These are phyloP conservation scores for Blastosporella zonata DNA, from an alignment of 1,284 basidiomycete species.

Conservation along the genomic window DNA sequence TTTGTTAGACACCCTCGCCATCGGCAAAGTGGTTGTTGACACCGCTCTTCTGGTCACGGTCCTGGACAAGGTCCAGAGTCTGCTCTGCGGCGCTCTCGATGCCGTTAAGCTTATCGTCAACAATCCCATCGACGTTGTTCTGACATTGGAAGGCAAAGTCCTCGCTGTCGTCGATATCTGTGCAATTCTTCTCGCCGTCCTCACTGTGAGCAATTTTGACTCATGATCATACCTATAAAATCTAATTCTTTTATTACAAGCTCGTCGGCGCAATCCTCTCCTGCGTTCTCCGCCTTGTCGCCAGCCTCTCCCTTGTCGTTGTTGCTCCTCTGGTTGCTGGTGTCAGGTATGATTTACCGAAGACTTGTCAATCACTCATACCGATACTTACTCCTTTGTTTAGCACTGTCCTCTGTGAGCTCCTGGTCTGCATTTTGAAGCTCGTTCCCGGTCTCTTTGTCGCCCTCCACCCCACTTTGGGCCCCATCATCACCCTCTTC, in stretches of 20 bases:
- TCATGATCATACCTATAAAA: conserved; percentile 1
- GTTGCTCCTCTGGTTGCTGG: conserved; percentile 25
- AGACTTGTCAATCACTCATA: not conserved
- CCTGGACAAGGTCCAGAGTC: conserved; percentile 7
- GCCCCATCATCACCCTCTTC: conserved; percentile 18
- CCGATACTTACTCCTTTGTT: not conserved
- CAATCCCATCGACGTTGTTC: conserved; percentile 8
- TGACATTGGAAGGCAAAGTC: conserved; percentile 10
- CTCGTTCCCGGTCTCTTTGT: conserved; percentile 29
- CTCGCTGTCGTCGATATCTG: conserved; percentile 11
- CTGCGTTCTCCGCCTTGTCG: conserved; percentile 32
- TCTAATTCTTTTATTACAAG: conserved; percentile 11
- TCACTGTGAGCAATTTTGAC: conserved; percentile 11
- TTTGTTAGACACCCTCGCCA: conserved; percentile 9
- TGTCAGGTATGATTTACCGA: conserved; percentile 27
- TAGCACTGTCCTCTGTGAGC: conserved; percentile 26
- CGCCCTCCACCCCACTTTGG: conserved; percentile 21
- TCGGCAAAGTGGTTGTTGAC: conserved; percentile 25
- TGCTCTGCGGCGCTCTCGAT: conserved; percentile 1
- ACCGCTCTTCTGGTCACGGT: conserved; percentile 9
- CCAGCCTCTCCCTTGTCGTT: conserved; percentile 20
- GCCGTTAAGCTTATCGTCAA: conserved; percentile 10
- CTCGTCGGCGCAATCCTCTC: conserved; percentile 35
- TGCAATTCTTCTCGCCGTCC: conserved; percentile 11
- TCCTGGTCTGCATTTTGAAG: conserved; percentile 28